Conservation (phyloP, 345 rosid species). For the Populus deltoides region DNA sequence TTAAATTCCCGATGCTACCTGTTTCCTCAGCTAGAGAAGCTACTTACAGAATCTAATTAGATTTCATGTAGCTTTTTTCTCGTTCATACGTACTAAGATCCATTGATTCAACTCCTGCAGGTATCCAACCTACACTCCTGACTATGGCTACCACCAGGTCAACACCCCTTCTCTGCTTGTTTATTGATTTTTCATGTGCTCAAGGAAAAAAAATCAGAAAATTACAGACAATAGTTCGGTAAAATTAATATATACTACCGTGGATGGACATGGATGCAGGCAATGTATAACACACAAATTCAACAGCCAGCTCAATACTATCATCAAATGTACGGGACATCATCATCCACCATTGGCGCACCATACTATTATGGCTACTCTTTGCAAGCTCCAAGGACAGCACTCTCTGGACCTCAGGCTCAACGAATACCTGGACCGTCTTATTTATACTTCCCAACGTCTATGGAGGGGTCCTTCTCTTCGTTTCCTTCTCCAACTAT, state of each 20-base stretch:
- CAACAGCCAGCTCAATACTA: constrained; percentile 60
- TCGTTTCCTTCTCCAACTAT: constrained; percentile 36
- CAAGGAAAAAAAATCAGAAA: not conserved
- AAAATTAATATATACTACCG: not conserved
- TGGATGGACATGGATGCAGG: constrained; percentile 36
- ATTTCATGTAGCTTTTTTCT: not conserved
- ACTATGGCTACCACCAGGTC: constrained; percentile 78
- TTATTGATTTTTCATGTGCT: too few species aligned
- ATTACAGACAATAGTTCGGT: not conserved
- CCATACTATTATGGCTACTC: constrained; percentile 69
- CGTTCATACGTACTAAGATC: not conserved
- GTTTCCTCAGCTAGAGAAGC: constrained; percentile 14
- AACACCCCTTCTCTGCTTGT: constrained; percentile 3
- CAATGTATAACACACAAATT: constrained; percentile 57
- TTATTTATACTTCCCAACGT: constrained; percentile 53
- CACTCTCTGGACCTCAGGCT: constrained; percentile 37
- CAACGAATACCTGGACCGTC: constrained; percentile 41
- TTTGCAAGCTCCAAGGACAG: constrained; percentile 55
- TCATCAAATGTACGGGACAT: constrained; percentile 58
- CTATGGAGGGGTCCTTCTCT: constrained; percentile 39
- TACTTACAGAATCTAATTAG: not conserved
- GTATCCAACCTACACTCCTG: constrained; percentile 63
- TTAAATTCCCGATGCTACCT: not conserved
- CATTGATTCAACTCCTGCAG: constrained; percentile 44
- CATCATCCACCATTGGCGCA: constrained; percentile 38